These are phyloP conservation scores for Phaeosphaeriaceae sp. DNA, from an alignment of 2,329 filamentous ascomycete genomes.

Conservation along the genomic window DNA sequence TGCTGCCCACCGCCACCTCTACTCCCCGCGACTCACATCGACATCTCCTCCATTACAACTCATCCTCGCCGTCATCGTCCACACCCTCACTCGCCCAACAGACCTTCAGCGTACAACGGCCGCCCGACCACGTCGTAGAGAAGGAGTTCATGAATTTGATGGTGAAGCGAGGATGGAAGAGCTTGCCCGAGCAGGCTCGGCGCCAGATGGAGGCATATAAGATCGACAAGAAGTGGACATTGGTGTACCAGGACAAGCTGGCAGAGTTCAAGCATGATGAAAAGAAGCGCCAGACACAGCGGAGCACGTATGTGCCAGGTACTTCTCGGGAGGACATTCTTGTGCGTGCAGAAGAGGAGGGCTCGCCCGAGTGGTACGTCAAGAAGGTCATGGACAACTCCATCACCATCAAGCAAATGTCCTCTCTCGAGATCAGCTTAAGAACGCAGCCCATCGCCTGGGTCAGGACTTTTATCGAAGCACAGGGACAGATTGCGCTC, in stretches of 20 bases:
- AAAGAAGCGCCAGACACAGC: constrained; percentile 79
- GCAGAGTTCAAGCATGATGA: constrained; percentile 95
- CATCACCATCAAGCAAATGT: constrained; percentile 88
- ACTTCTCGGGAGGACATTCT: constrained; percentile 66
- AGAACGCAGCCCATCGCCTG: constrained; percentile 95
- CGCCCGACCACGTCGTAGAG: constrained; percentile 81
- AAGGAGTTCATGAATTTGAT: constrained; percentile 92
- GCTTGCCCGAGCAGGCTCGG: constrained; percentile 90
- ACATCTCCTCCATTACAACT: constrained; percentile 50
- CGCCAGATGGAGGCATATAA: constrained; percentile 97
- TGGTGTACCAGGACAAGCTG: constrained; percentile 93
- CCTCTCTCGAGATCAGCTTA: constrained; percentile 91
- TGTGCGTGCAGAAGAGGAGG: constrained; percentile 87
- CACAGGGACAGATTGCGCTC: constrained; percentile 93
- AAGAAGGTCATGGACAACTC: constrained; percentile 95
- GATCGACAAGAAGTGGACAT: constrained; percentile 93
- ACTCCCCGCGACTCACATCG: constrained; percentile 52
- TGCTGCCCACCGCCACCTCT: constrained; percentile 47
- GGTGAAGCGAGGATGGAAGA: constrained; percentile 98
- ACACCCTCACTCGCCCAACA: constrained; percentile 60
- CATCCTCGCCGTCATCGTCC: constrained; percentile 56
- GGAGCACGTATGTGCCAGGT: constrained; percentile 64
- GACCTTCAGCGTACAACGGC: constrained; percentile 71
- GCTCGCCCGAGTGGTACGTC: constrained; percentile 97
- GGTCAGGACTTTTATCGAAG: constrained; percentile 96